Base-by-base conservation (phyloP, 2,329 filamentous ascomycete genomes). In the Camptophora hylomeconis region DNA sequence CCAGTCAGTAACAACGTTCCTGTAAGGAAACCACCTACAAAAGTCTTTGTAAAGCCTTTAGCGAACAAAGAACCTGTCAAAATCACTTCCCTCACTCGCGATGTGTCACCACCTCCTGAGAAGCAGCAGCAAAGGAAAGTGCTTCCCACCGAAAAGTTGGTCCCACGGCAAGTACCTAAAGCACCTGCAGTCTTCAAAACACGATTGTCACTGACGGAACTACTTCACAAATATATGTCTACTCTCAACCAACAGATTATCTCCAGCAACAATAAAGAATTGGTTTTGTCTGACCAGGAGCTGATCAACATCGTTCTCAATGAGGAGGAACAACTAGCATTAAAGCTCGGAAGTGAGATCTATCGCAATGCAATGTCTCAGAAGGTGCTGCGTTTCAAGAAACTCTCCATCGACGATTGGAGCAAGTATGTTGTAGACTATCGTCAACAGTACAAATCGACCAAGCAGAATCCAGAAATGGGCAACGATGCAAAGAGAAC, bases 311-410 rank as follows among this genome's bases (percentile, higher is more conserved):
- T 61, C 53, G 56, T 60, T 8, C 37, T 61, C n/a, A 56, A 66
- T 28, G 73, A 86, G 36, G 92, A 98, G 55, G 75, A 92, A 49
- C 69, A 69, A 19, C 60, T 72, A 5, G 84, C 84, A 1, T 35
- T 30, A 1, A 39, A 31, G 15, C 24, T 41, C 9, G 63, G 62
- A 8, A 72, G 75, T 10, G 76, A 67, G 0, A 72, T 95, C 16
- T 98, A 98, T 47, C 62, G 68, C 5, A 93, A 92, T 44, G 62
- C 84, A 15, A 72, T 95, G 51, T 92, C 86, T 48, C 80, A 83
- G 40, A 74, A 74, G 18, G 77, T 95, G 34, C 67, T 79, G 44
- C 64, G 65, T 22, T 74, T 84, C 48, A 82, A 78, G 47, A 77
- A 77, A 37, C 86, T 92, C 79, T 63, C 60, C 1, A 48, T 72